Evolutionary conservation across 2,329 filamentous ascomycete genomes (phyloP), one percentile per base, ranked within the genome.

Genomic region (Phoma herbarum): DNA sequence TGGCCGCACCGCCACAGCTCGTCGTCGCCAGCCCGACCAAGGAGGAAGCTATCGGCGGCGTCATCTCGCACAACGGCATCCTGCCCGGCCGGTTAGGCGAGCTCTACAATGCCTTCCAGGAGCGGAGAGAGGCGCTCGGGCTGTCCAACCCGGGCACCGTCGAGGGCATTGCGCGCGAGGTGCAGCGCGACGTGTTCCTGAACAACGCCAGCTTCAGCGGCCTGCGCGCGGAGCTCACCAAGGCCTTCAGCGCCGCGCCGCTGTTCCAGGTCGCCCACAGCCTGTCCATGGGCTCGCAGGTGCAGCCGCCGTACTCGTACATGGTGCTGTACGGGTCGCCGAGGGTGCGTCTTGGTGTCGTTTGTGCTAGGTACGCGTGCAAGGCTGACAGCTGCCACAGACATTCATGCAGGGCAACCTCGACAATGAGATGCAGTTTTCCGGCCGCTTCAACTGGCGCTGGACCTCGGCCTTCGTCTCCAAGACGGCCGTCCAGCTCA

Each of bases 241-340:
- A 97, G 85, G 89, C 92, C 76, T 96, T 98, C 82, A 95, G 93
- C 85, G 87, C 96, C 78, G 87, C 89, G 57, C 95, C 95, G 58
- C 83, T 98, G 68, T 99, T 99, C 85, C 94, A 98, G 81, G 91
- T 97, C 70, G 97, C 94, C 66, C 95, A 99, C 82, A 92, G 95
- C 71, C 95, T 99, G 79, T 90, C 94, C 55, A 92, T 97, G 87
- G 94, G 95, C 70, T 86, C 86, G 42, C 92, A 97, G 80, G 88
- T 90, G 68, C 84, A 96, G 78, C 93, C 93, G 77, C 95, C 95
- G 35, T 99, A 99, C 81, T 92, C 92, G 54, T 97, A 98, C 81
- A 92, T 93, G 68, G 92, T 91, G 65, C 87, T 99, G 75, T 97
- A 95, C 78, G 95, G 95, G 69, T 97, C 91, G 67, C 90, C 90